Evolutionary conservation across 345 rosid species (phyloP).

Genomic region (Cochlearia excelsa): DNA sequence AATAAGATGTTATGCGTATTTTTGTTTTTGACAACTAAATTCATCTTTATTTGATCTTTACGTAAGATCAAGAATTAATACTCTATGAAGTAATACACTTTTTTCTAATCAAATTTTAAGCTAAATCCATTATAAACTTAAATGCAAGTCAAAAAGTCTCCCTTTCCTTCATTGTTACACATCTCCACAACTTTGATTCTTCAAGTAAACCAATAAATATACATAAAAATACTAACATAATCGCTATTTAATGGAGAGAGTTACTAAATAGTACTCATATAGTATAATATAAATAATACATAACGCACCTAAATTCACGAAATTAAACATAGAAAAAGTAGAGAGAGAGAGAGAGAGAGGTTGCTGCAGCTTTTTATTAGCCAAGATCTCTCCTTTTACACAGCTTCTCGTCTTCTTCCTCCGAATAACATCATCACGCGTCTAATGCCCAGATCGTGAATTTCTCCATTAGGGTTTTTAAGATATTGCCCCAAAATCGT

Average conservation of each 20-base stretch:
- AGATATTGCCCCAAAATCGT: not conserved
- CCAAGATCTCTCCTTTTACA: conserved; percentile 33
- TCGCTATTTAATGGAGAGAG: too few species aligned
- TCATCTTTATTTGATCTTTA: too few species aligned
- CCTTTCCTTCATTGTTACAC: conserved; percentile 16
- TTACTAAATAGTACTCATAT: too few species aligned
- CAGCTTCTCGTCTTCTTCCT: conserved; percentile 25
- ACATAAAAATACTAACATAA: too few species aligned
- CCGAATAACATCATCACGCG: not conserved
- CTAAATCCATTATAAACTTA: too few species aligned
- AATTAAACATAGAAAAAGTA: not conserved
- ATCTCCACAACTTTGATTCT: conserved; percentile 14
- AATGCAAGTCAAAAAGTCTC: conserved; percentile 18
- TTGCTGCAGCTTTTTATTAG: conserved; percentile 25
- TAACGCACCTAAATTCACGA: conserved; percentile 26
- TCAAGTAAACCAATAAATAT: conserved; percentile 4
- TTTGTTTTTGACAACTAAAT: too few species aligned
- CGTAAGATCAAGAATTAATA: too few species aligned
- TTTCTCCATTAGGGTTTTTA: conserved; percentile 8
- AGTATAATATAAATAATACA: not conserved
- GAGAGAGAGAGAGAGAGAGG: conserved; percentile 10
- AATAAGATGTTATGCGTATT: too few species aligned
- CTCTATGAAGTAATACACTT: too few species aligned
- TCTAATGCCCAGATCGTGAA: not conserved
- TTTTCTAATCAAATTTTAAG: too few species aligned